Conservation (phyloP, 1,139 yeast species). For the Kodamaea derodonti region DNA sequence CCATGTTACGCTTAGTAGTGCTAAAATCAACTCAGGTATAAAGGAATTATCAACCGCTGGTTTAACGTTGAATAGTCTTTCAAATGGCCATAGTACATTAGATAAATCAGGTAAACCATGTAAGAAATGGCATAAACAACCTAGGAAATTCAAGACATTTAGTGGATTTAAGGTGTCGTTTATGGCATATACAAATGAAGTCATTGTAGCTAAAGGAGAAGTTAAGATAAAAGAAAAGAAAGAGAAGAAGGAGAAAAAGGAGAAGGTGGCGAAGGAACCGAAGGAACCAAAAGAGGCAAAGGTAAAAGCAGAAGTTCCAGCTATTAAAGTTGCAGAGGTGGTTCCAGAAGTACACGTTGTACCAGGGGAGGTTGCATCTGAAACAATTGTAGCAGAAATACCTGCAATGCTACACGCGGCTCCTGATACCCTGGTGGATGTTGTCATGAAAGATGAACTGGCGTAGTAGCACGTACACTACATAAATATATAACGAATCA, state of each 20-base stretch:
- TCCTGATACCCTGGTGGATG: no score
- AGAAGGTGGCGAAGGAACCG: conserved; percentile 5
- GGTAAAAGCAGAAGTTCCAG: conserved; percentile 1
- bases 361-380: no score
- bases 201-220: conserved; percentile 6
- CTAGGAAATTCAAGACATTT: conserved; percentile 49
- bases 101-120: conserved; percentile 51
- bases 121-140: conserved; percentile 49
- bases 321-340: no score
- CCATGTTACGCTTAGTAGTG: conserved; percentile 16
- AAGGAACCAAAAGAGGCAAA: conserved; percentile 1
- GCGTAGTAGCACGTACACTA: no score
- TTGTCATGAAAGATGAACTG: no score
- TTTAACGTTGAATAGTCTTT: conserved; percentile 35
- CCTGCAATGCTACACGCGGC: no score
- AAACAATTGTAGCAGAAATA: no score
- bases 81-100: conserved; percentile 27
- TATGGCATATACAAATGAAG: conserved; percentile 34
- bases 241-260: conserved; percentile 2
- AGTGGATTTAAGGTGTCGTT: conserved; percentile 51
- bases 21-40: conserved; percentile 38
- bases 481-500: no score
- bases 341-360: no score
- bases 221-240: conserved; percentile 4
- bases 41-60: conserved; percentile 44